Conservation (phyloP, 495 filamentous ascomycete genomes). For the Penicillium steckii region DNA sequence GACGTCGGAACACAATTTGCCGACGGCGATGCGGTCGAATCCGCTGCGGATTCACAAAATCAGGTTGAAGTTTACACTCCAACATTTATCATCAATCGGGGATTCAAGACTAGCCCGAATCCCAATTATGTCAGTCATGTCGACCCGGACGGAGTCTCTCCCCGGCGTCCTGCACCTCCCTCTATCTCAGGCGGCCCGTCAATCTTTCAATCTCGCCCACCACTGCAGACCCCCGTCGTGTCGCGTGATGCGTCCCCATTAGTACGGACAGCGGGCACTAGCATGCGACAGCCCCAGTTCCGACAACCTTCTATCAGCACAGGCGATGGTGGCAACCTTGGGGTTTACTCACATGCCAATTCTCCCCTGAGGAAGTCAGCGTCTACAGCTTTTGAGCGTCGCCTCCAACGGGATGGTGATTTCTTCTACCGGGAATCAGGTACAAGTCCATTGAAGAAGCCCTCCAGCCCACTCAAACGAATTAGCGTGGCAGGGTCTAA, state of each 20-base stretch:
- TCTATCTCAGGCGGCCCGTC: slow-evolving; percentile 25
- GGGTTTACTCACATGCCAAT: slow-evolving; percentile 75
- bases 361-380: slow-evolving; percentile 72
- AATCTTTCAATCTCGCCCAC: slow-evolving; percentile 23
- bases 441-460: slow-evolving; percentile 34
- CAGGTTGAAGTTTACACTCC: slow-evolving; percentile 74
- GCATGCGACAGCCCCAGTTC: slow-evolving; percentile 60
- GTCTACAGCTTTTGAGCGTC: slow-evolving; percentile 43
- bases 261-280: slow-evolving; percentile 37
- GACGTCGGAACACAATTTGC: slow-evolving; percentile 80
- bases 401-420: slow-evolving; percentile 35
- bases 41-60: slow-evolving; percentile 48
- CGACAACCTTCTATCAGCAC: slow-evolving; percentile 37
- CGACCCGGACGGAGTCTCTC: slow-evolving; percentile 62
- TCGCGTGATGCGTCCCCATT: slow-evolving; percentile 54
- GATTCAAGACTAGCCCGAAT: slow-evolving; percentile 83
- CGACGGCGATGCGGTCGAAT: slow-evolving; percentile 32
- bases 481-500: slow-evolving; percentile 40
- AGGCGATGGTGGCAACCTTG: slow-evolving; percentile 76
- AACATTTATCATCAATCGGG: slow-evolving; percentile 72
- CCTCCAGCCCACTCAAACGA: slow-evolving; percentile 43
- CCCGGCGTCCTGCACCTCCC: slow-evolving; percentile 24
- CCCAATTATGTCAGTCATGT: slow-evolving; percentile 80
- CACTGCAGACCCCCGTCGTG: slow-evolving; percentile 43
- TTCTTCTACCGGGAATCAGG: slow-evolving; percentile 42